phyloP scores from a whole-genome alignment of 2,329 filamentous ascomycete species.

The Aspergillus spinulosporus region DNA sequence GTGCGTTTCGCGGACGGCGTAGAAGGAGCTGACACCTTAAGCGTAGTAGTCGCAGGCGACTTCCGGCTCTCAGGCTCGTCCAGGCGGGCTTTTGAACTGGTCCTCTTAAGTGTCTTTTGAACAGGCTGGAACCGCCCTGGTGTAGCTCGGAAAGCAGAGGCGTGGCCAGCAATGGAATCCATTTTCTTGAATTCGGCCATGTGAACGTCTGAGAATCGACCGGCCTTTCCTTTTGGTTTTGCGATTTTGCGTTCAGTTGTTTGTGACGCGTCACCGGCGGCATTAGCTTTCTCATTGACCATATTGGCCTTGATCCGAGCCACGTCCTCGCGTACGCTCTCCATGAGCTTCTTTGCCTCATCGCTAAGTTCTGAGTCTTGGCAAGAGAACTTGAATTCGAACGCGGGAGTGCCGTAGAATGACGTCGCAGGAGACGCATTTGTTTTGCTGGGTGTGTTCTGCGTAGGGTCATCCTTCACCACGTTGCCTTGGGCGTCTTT shows the following conservation, averaged over 20 bases:
- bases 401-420: constrained; percentile 45
- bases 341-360: constrained; percentile 59
- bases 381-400: constrained; percentile 49
- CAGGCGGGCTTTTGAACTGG: constrained; percentile 63
- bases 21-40: constrained; percentile 34
- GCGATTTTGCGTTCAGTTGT: constrained; percentile 68
- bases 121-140: constrained; percentile 45
- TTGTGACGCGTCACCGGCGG: constrained; percentile 43
- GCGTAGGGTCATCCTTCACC: constrained; percentile 30
- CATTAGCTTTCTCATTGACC: constrained; percentile 59
- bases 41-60: constrained; percentile 37
- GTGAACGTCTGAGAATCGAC: constrained; percentile 81
- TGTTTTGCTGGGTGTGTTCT: constrained; percentile 47
- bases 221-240: constrained; percentile 72
- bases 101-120: constrained; percentile 51
- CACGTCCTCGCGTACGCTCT: constrained; percentile 70
- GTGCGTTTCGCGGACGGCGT: constrained; percentile 65
- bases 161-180: constrained; percentile 88
- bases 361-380: constrained; percentile 48
- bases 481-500: constrained; percentile 40
- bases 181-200: constrained; percentile 93
- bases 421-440: constrained; percentile 34
- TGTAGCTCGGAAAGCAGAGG: constrained; percentile 66
- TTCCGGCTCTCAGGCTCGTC: constrained; percentile 57
- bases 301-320: constrained; percentile 70